Conservation (phyloP, 1,139 yeast genomes). For the Lodderomyces metapsilosis region DNA sequence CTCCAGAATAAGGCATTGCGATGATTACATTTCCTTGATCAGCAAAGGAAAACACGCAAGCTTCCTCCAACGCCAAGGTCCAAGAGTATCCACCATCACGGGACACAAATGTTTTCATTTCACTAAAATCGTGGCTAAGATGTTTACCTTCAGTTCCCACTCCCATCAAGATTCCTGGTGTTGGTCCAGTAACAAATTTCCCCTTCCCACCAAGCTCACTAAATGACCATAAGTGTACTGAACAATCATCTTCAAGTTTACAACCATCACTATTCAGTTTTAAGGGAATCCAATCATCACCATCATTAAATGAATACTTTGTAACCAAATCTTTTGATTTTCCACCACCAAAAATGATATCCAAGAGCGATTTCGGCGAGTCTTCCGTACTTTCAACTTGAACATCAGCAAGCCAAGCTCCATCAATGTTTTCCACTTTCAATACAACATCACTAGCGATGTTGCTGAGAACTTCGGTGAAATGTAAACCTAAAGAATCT, state of each 20-base stretch:
- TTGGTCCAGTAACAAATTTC: conserved; percentile 56
- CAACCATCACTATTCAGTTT: conserved; percentile 48
- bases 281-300: conserved; percentile 59
- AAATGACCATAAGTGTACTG: conserved; percentile 54
- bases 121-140: conserved; percentile 20
- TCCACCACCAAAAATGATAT: conserved; percentile 29
- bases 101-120: conserved; percentile 58
- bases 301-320: conserved; percentile 60
- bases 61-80: conserved; percentile 54
- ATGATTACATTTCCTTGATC: conserved; percentile 78
- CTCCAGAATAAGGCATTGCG: conserved; percentile 49
- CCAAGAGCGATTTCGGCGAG: conserved; percentile 24
- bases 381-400: conserved; percentile 20
- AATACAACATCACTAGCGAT: conserved; percentile 45
- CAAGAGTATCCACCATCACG: conserved; percentile 79
- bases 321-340: conserved; percentile 19
- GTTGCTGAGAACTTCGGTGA: conserved; percentile 45
- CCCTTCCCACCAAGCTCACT: conserved; percentile 57
- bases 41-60: conserved; percentile 65
- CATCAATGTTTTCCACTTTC: conserved; percentile 63
- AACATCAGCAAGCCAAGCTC: conserved; percentile 62
- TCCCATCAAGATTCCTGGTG: conserved; percentile 71
- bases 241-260: conserved; percentile 46
- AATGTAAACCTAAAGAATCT: conserved; percentile 62
- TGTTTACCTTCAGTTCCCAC: conserved; percentile 52